Conservation (phyloP, 495 filamentous ascomycete genomes). For the Astrocystis sublimbata region DNA sequence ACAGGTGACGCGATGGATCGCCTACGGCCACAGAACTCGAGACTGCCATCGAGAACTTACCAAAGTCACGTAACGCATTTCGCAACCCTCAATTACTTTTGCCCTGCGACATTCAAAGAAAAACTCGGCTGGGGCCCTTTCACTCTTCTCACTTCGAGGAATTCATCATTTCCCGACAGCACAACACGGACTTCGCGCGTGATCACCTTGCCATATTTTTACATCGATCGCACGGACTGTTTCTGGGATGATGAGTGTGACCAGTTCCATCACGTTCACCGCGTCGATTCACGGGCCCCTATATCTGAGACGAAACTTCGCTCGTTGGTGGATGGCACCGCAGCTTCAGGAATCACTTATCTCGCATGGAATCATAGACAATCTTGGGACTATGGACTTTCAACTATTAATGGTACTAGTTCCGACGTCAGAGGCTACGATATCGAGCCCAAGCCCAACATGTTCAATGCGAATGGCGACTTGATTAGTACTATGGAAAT, state of each 20-base stretch:
- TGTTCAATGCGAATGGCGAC: neutral
- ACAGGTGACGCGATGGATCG: neutral
- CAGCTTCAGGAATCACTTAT: neutral
- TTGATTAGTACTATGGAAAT: conserved; percentile 4
- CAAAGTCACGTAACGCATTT: neutral
- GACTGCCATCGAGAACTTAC: neutral
- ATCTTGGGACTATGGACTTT: neutral
- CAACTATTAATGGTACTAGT: neutral
- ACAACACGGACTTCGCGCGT: neutral
- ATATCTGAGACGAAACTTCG: neutral
- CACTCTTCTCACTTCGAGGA: neutral
- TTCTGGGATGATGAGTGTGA: conserved; percentile 1
- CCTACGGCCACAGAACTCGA: neutral
- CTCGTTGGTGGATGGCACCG: neutral
- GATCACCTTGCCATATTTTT: neutral
- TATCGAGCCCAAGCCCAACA: conserved; percentile 1
- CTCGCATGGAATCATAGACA: neutral
- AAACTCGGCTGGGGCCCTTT: neutral
- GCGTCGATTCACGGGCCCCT: neutral
- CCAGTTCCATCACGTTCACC: neutral
- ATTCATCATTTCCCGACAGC: neutral
- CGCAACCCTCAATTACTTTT: neutral
- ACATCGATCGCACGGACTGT: neutral
- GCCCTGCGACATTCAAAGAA: neutral
- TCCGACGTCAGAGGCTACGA: neutral